phyloP scores from a whole-genome alignment of 2,329 filamentous ascomycete species.

The Talaromyces sp. region DNA sequence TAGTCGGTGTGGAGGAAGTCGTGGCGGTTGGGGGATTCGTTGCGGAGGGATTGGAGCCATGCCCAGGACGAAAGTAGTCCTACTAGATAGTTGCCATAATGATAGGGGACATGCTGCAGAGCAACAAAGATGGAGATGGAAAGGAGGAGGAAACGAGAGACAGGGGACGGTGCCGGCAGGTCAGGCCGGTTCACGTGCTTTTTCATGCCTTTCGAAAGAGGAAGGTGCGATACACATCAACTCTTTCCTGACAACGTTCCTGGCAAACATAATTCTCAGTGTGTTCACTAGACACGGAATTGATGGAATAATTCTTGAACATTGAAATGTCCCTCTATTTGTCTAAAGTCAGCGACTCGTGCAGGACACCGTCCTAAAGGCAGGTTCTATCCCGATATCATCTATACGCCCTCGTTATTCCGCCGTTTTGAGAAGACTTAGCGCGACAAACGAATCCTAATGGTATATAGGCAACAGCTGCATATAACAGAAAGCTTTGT shows the following conservation, averaged over 20 bases:
- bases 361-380: too few relatives aligned
- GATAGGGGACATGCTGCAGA: background rate
- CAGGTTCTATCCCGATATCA: too few relatives aligned
- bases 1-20: slow-evolving; percentile 16
- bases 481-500: background rate
- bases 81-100: slow-evolving; percentile 7
- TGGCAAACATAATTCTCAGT: background rate
- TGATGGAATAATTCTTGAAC: too few relatives aligned
- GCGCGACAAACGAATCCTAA: too few relatives aligned
- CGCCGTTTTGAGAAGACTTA: too few relatives aligned
- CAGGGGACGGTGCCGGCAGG: background rate
- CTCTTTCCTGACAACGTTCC: background rate
- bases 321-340: too few relatives aligned
- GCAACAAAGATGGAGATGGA: background rate
- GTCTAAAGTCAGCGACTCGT: too few relatives aligned
- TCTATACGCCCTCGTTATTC: too few relatives aligned
- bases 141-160: background rate
- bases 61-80: background rate
- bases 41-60: slow-evolving; percentile 7
- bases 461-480: background rate
- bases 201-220: background rate
- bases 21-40: background rate
- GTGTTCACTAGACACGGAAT: background rate
- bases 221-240: background rate
- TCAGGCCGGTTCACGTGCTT: background rate